These are phyloP conservation scores for Phytophthora pistaciae DNA, from an alignment of 352 stramenopile genomes.

Conservation along the genomic window DNA sequence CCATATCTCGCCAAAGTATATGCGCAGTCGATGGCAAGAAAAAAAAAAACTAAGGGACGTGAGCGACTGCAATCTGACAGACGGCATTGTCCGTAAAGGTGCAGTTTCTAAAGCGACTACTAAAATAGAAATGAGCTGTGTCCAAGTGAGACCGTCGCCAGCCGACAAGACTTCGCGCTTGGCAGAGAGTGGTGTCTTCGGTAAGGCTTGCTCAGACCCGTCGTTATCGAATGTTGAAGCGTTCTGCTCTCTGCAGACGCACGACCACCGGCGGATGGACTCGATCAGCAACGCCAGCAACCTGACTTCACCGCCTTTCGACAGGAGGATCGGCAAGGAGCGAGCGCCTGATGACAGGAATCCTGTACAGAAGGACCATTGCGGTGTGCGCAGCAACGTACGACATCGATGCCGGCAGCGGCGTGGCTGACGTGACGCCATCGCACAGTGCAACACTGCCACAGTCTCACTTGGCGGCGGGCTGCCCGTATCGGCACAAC, in stretches of 20 bases:
- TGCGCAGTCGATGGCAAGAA: too few species aligned
- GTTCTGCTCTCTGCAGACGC: conserved; percentile 20
- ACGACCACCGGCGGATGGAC: conserved; percentile 11
- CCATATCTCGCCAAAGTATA: too few species aligned
- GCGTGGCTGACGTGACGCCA: neutral
- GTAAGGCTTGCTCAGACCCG: conserved; percentile 1
- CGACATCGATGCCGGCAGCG: neutral
- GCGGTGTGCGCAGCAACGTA: neutral
- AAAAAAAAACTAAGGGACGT: too few species aligned
- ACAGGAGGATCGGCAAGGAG: conserved; percentile 25
- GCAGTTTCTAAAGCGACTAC: neutral
- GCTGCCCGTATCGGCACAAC: too few species aligned
- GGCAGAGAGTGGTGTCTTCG: conserved; percentile 13
- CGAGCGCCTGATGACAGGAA: neutral
- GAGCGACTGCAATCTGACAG: too few species aligned
- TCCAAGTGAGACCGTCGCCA: conserved; percentile 1
- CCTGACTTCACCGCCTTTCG: conserved; percentile 10
- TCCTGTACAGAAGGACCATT: neutral
- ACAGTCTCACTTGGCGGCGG: too few species aligned
- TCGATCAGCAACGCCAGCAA: conserved; percentile 21
- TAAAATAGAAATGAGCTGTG: neutral
- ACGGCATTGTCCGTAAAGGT: neutral
- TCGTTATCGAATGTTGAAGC: conserved; percentile 22
- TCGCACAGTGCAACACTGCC: neutral
- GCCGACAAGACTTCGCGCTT: neutral